phyloP scores from a whole-genome alignment of 2,329 filamentous ascomycete genomes.

The Volutella citrinella region DNA sequence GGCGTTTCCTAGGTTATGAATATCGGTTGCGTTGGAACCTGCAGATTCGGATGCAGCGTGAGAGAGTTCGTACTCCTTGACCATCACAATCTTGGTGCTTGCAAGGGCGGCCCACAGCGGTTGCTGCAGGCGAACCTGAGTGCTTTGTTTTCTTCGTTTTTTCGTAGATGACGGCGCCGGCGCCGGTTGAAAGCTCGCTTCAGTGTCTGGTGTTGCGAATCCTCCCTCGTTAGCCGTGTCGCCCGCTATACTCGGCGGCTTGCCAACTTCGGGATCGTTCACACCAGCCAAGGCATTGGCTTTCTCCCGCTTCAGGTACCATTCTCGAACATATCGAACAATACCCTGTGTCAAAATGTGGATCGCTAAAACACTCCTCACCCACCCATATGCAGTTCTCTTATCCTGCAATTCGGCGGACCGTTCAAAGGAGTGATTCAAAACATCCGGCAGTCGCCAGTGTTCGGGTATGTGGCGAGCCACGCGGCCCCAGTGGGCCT shows the following conservation, averaged over 20 bases:
- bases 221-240: slow-evolving; percentile 33
- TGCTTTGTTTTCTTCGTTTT: slow-evolving; percentile 87
- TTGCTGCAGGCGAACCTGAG: slow-evolving; percentile 84
- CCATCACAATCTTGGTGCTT: slow-evolving; percentile 93
- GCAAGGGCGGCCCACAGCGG: slow-evolving; percentile 92
- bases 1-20: slow-evolving; percentile 73
- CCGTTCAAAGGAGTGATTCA: slow-evolving; percentile 46
- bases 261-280: slow-evolving; percentile 63
- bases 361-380: slow-evolving; percentile 67
- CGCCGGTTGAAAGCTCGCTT: slow-evolving; percentile 33
- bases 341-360: slow-evolving; percentile 74
- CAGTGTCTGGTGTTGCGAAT: slow-evolving; percentile 52
- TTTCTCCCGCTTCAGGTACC: slow-evolving; percentile 61
- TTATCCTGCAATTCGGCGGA: slow-evolving; percentile 48
- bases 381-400: slow-evolving; percentile 61
- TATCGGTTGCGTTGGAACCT: slow-evolving; percentile 71
- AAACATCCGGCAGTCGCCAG: slow-evolving; percentile 42
- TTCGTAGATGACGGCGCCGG: slow-evolving; percentile 60
- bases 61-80: slow-evolving; percentile 86
- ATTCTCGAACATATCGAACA: slow-evolving; percentile 67
- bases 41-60: slow-evolving; percentile 70
- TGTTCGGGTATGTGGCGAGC: slow-evolving; percentile 45
- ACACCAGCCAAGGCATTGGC: slow-evolving; percentile 47
- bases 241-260: slow-evolving; percentile 36
- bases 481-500: slow-evolving; percentile 45